These are phyloP conservation scores for Debaryomyces udenii DNA, from an alignment of 1,139 yeast species.

Conservation along the genomic window DNA sequence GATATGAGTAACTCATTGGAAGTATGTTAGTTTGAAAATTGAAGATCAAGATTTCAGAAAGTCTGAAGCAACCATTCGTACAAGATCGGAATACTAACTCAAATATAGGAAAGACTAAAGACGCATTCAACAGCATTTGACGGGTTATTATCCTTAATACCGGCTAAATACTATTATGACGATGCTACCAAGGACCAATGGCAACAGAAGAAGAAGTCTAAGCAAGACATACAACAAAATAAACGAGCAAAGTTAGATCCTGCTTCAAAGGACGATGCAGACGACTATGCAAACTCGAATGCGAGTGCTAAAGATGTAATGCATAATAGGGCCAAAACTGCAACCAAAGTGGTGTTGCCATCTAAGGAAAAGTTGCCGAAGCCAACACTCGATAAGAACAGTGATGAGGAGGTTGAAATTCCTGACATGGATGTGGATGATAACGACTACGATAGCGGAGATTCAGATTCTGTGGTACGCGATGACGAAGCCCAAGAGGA, in stretches of 20 bases:
- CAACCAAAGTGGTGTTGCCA: conserved; percentile 64
- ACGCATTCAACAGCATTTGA: conserved; percentile 88
- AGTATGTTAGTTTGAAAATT: conserved; percentile 35
- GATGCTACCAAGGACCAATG: conserved; percentile 85
- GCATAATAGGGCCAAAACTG: conserved; percentile 57
- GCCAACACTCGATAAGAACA: conserved; percentile 19
- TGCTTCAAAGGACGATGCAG: conserved; percentile 49
- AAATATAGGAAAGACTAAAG: conserved; percentile 70
- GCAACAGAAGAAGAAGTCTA: conserved; percentile 79
- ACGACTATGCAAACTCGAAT: conserved; percentile 37
- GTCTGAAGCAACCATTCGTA: background rate
- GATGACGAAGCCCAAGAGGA: conserved; percentile 13
- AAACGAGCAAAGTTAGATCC: conserved; percentile 81
- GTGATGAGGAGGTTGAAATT: conserved; percentile 20
- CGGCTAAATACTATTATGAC: conserved; percentile 88
- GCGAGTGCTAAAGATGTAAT: conserved; percentile 71
- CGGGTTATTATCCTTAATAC: conserved; percentile 86
- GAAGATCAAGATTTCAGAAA: too few relatives aligned
- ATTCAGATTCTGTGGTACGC: conserved; percentile 20
- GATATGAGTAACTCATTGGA: conserved; percentile 52
- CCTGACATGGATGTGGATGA: conserved; percentile 21
- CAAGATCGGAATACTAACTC: conserved; percentile 26
- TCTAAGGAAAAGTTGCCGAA: conserved; percentile 17
- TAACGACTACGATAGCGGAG: conserved; percentile 18
- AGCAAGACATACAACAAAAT: conserved; percentile 62